Conservation (phyloP, 2,329 filamentous ascomycete genomes). For the Aspergillus fructus region DNA sequence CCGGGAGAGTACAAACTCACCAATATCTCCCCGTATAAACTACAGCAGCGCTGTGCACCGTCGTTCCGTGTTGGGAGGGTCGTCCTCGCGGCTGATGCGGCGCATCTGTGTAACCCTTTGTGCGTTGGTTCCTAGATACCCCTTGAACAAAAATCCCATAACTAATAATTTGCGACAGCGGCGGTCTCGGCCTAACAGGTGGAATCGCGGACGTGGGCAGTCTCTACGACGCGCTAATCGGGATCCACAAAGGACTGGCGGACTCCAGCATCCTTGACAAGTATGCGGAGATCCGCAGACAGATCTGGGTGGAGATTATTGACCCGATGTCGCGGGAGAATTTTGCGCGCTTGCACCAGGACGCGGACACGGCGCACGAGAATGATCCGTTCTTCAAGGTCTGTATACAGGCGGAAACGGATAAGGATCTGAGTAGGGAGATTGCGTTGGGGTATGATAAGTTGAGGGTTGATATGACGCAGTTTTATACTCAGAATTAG, state of each 20-base stretch:
- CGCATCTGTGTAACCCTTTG: slow-evolving; percentile 58
- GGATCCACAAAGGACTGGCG: slow-evolving; percentile 40
- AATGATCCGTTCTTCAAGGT: slow-evolving; percentile 39
- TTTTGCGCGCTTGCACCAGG: slow-evolving; percentile 36
- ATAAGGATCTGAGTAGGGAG: slow-evolving; percentile 25
- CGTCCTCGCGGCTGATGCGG: slow-evolving; percentile 60
- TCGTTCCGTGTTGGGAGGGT: slow-evolving; percentile 59
- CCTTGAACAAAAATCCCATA: background rate
- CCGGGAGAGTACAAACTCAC: slow-evolving; percentile 57
- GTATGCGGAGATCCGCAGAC: slow-evolving; percentile 41
- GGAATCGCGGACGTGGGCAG: slow-evolving; percentile 65
- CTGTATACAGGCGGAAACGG: slow-evolving; percentile 31
- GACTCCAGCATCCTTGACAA: slow-evolving; percentile 45
- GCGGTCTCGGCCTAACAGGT: slow-evolving; percentile 63
- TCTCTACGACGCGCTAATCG: slow-evolving; percentile 58
- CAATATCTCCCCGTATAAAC: slow-evolving; percentile 60
- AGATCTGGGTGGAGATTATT: slow-evolving; percentile 41
- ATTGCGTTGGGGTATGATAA: slow-evolving; percentile 30
- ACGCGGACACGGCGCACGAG: slow-evolving; percentile 36
- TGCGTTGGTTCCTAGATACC: slow-evolving; percentile 20
- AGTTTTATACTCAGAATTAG: slow-evolving; percentile 23
- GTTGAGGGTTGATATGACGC: slow-evolving; percentile 34
- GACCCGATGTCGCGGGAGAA: slow-evolving; percentile 46
- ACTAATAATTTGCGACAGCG: slow-evolving; percentile 33
- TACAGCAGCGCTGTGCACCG: slow-evolving; percentile 61